Percentiles rank a stretch among this genome's conserved stretches.
phyloP scores from a whole-genome alignment of 768 basidiomycete species.

The Trametes coccinea region DNA sequence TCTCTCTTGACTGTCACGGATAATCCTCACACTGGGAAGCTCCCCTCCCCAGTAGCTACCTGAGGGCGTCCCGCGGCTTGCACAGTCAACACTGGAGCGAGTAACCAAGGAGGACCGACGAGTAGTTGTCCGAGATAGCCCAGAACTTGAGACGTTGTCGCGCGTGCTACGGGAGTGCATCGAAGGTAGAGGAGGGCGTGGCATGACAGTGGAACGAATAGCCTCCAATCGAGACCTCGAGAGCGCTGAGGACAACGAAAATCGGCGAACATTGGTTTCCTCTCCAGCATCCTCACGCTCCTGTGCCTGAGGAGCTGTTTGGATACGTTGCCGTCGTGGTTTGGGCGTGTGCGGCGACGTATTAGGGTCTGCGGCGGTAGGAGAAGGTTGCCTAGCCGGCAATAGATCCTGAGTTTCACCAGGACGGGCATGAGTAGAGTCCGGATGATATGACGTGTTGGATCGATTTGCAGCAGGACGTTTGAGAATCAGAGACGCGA shows the following conservation, averaged over 20 bases:
- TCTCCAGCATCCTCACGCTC: not conserved
- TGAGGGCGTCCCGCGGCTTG: not conserved
- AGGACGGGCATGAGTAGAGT: not conserved
- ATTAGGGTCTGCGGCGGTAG: not conserved
- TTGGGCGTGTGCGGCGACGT: constrained; percentile 7
- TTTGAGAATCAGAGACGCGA: not conserved
- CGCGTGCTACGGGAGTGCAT: not conserved
- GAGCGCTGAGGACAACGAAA: constrained; percentile 28
- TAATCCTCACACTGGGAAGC: constrained; percentile 5
- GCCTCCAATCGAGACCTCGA: constrained; percentile 23
- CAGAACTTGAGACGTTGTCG: not conserved
- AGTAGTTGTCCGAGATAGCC: not conserved
- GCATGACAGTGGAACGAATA: constrained; percentile 23
- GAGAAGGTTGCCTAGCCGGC: not conserved
- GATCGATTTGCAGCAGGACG: not conserved
- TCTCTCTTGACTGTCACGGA: not conserved
- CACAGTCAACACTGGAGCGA: not conserved
- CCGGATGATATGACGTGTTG: not conserved
- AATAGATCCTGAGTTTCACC: not conserved
- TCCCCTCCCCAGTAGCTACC: constrained; percentile 13
- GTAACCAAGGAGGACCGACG: not conserved
- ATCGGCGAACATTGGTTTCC: constrained; percentile 11
- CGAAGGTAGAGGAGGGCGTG: constrained; percentile 28
- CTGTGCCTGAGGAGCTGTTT: constrained; percentile 15
- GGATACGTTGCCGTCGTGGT: constrained; percentile 14